phyloP scores from a whole-genome alignment of 2,329 filamentous ascomycete genomes.

The Aquanectria penicillioides region DNA sequence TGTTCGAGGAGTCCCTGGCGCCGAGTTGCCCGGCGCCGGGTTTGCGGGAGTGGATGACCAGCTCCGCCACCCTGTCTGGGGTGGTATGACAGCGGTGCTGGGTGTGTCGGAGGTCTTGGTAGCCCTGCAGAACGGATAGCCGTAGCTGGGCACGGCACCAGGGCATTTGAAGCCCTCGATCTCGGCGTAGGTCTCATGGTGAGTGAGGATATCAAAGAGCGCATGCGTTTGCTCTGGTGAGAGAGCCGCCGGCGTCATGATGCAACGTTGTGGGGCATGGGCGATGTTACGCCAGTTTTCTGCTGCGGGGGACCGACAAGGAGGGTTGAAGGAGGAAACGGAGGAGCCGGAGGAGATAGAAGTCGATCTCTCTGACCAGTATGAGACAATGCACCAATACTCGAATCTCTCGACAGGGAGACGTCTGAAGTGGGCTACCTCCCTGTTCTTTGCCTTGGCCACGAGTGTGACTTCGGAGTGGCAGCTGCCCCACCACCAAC shows the following conservation, averaged over 20 bases:
- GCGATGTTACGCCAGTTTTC: background rate
- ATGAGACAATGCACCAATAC: no score
- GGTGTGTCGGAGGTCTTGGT: no score
- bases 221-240: slow-evolving; percentile 58
- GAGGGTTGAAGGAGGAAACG: background rate
- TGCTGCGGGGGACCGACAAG: background rate
- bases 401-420: no score
- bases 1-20: slow-evolving; percentile 41
- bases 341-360: background rate
- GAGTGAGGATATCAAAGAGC: slow-evolving; percentile 69
- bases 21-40: slow-evolving; percentile 35
- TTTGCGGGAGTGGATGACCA: slow-evolving; percentile 36
- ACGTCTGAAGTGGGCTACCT: no score
- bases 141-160: slow-evolving; percentile 72
- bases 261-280: slow-evolving; percentile 25
- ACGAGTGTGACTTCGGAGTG: no score
- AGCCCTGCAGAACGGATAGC: slow-evolving; percentile 72
- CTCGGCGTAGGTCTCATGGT: slow-evolving; percentile 71
- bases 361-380: no score
- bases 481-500: no score
- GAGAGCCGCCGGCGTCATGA: slow-evolving; percentile 40
- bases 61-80: slow-evolving; percentile 29
- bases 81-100: slow-evolving; percentile 27
- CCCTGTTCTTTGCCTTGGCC: no score
- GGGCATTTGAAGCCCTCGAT: slow-evolving; percentile 77